phyloP scores from a whole-genome alignment of 2,329 filamentous ascomycete genomes.

The Colletotrichum simmondsii region DNA sequence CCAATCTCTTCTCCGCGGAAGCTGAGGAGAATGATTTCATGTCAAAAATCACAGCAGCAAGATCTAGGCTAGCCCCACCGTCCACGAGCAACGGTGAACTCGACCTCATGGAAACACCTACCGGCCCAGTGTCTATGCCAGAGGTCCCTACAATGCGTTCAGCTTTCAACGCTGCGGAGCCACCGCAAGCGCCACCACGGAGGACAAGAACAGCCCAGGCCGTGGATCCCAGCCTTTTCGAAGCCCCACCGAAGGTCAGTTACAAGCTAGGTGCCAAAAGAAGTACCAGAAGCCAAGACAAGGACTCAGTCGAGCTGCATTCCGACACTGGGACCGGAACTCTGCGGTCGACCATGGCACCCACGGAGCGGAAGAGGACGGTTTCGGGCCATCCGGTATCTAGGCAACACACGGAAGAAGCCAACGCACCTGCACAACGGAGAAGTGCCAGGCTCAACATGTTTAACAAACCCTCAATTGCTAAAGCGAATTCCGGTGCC shows the following conservation, averaged over 20 bases:
- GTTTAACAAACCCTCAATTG: conserved; percentile 73
- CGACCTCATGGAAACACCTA: conserved; percentile 74
- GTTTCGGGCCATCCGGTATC: conserved; percentile 83
- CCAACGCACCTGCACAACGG: conserved; percentile 67
- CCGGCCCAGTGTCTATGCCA: conserved; percentile 54
- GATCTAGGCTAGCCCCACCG: conserved; percentile 55
- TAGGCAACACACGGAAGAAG: conserved; percentile 66
- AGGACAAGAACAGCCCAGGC: conserved; percentile 65
- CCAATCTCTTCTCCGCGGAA: conserved; percentile 53
- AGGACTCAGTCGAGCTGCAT: conserved; percentile 50
- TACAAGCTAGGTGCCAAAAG: conserved; percentile 62
- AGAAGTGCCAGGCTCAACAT: conserved; percentile 78
- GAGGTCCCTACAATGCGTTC: conserved; percentile 48
- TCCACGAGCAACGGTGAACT: conserved; percentile 51
- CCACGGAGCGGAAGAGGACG: conserved; percentile 83
- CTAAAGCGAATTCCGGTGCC: conserved; percentile 69
- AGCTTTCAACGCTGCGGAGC: conserved; percentile 49
- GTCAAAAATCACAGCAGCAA: conserved; percentile 64
- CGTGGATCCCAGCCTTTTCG: conserved; percentile 61
- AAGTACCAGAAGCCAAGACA: conserved; percentile 50
- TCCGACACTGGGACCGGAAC: conserved; percentile 49
- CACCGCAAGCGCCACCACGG: conserved; percentile 62
- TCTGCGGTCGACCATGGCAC: conserved; percentile 55
- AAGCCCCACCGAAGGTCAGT: conserved; percentile 74
- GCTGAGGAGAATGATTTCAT: conserved; percentile 65